phyloP scores from a whole-genome alignment of 345 rosid genomes.

The Rhizophora apiculata region DNA sequence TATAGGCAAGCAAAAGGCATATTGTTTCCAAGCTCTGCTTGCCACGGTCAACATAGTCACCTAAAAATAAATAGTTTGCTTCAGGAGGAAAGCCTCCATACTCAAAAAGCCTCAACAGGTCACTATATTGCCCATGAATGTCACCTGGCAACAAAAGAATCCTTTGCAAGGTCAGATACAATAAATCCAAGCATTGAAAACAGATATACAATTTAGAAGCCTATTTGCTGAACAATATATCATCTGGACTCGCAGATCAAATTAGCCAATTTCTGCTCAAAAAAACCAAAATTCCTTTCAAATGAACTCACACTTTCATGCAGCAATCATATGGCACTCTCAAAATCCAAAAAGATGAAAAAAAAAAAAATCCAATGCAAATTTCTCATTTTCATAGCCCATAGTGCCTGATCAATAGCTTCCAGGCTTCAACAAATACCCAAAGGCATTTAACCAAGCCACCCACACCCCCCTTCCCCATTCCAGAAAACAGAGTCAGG shows the following conservation, averaged over 20 bases:
- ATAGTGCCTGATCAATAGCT: background rate
- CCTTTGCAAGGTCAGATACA: conserved; percentile 6
- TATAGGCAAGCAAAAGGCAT: conserved; percentile 86
- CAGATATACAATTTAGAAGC: background rate
- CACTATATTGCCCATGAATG: conserved; percentile 91
- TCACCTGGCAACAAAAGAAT: conserved; percentile 52
- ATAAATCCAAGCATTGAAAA: background rate
- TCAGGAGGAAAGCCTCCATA: conserved; percentile 93
- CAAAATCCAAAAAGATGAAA: background rate
- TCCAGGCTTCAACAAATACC: background rate
- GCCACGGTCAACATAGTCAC: conserved; percentile 96
- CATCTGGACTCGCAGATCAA: background rate
- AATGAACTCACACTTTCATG: background rate
- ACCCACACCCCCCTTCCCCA: background rate
- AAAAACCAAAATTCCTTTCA: background rate
- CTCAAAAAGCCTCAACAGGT: conserved; percentile 83
- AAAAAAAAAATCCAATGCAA: background rate
- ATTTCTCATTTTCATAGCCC: background rate
- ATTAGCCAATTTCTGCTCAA: background rate
- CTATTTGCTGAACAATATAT: background rate
- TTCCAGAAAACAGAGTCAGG: too few species aligned
- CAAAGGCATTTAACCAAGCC: background rate
- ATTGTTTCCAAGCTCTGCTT: conserved; percentile 96
- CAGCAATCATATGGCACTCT: background rate
- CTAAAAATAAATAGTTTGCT: conserved; percentile 82